These are phyloP conservation scores for Xylariales sp. DNA, from an alignment of 2,329 filamentous ascomycete species.

Conservation along the genomic window DNA sequence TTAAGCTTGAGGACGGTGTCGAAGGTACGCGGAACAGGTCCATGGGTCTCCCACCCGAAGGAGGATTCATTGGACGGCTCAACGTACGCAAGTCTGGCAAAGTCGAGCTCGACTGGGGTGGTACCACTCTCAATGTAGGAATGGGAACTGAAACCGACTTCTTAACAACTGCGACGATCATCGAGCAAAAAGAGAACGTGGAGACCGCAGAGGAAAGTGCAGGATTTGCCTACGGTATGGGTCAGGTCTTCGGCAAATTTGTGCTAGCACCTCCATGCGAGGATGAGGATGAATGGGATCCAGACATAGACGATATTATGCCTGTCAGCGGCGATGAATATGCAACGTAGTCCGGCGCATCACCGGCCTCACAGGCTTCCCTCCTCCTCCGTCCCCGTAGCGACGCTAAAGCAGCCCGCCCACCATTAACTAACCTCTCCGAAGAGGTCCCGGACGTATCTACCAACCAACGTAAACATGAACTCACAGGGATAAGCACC, in stretches of 20 bases:
- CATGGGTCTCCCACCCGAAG: constrained; percentile 58
- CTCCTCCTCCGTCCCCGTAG: not conserved
- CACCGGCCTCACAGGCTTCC: not conserved
- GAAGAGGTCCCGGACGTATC: not conserved
- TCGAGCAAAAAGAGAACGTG: constrained; percentile 64
- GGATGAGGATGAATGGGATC: constrained; percentile 68
- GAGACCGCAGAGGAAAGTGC: constrained; percentile 58
- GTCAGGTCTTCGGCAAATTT: constrained; percentile 71
- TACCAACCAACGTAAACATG: not conserved
- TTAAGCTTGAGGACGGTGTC: constrained; percentile 47
- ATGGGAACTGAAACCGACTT: constrained; percentile 64
- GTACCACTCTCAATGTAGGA: constrained; percentile 65
- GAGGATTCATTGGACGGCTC: constrained; percentile 70
- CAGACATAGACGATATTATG: constrained; percentile 52
- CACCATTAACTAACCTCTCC: not conserved
- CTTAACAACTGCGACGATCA: constrained; percentile 68
- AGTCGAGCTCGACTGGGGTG: constrained; percentile 72
- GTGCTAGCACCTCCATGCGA: constrained; percentile 68
- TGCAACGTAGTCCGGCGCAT: constrained; percentile 10
- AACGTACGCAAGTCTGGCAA: constrained; percentile 71
- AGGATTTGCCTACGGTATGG: constrained; percentile 70
- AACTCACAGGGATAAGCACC: not conserved
- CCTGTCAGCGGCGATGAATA: constrained; percentile 28
- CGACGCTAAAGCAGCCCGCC: not conserved
- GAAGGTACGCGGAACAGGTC: constrained; percentile 48